A percentile compares a stretch with the other conserved stretches of the same genome.
Conservation (phyloP, 805 yeast genomes). For the Zygotorulaspora chibaensis region DNA sequence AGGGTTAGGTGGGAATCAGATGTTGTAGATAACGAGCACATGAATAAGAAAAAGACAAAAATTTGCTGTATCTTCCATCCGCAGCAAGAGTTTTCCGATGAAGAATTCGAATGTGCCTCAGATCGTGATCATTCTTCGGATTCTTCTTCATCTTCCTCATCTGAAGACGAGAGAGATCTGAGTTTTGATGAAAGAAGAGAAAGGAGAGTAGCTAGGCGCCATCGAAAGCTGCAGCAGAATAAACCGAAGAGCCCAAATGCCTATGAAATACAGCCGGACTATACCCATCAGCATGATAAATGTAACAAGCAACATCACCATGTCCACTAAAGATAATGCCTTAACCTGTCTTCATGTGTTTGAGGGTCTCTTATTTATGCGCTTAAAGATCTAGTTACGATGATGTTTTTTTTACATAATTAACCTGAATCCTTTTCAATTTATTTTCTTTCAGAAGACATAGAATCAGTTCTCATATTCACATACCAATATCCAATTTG, state of each 20-base stretch:
- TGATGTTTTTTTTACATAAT: neutral
- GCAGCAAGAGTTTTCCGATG: conserved; percentile 55
- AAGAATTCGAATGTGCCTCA: conserved; percentile 28
- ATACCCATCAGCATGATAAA: conserved; percentile 29
- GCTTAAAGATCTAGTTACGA: neutral
- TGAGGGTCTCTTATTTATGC: neutral
- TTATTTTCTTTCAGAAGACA: neutral
- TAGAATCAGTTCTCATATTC: neutral
- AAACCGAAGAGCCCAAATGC: conserved; percentile 62
- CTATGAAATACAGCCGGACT: conserved; percentile 80
- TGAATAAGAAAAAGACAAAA: conserved; percentile 86
- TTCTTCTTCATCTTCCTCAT: conserved; percentile 30
- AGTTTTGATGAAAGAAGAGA: conserved; percentile 34
- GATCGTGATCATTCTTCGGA: conserved; percentile 18
- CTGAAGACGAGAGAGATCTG: conserved; percentile 37
- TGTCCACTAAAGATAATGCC: conserved; percentile 1
- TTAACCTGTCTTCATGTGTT: too few species aligned
- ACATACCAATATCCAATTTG: conserved; percentile 49
- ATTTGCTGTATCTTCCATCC: conserved; percentile 89
- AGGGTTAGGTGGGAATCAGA: conserved; percentile 81
- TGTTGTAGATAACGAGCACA: conserved; percentile 82
- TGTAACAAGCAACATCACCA: conserved; percentile 10
- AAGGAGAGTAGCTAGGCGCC: conserved; percentile 36
- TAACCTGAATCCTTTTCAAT: neutral
- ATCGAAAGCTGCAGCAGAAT: conserved; percentile 25